These are phyloP conservation scores for Leishmania amazonensis DNA, from an alignment of 208 protist species.

Conservation along the genomic window DNA sequence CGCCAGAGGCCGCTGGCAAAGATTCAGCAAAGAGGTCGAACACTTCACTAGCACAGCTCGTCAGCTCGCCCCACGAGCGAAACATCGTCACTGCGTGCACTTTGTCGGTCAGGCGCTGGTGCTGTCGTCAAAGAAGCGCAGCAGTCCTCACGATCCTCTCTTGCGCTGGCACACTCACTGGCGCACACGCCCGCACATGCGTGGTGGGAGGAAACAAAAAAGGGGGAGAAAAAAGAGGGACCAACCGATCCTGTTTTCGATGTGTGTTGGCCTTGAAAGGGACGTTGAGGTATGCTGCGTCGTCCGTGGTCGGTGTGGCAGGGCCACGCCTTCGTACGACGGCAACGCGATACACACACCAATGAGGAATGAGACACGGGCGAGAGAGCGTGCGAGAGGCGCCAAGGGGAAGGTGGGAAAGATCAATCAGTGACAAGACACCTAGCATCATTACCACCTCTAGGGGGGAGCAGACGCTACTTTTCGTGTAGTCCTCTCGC, in stretches of 20 bases:
- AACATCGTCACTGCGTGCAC: slow-evolving; percentile 36
- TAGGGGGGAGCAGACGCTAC: neutral
- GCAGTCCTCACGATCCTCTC: neutral
- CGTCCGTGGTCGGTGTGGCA: neutral
- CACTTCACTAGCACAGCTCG: slow-evolving; percentile 41
- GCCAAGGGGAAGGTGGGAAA: neutral
- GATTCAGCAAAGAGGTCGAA: slow-evolving; percentile 42
- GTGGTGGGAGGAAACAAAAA: neutral
- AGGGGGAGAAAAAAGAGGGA: neutral
- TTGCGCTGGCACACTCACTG: neutral
- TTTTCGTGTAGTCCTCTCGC: neutral
- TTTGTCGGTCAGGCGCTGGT: neutral
- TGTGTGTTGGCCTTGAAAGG: too few relatives aligned
- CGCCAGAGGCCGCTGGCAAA: neutral
- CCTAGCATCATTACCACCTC: too few relatives aligned
- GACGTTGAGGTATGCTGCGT: neutral
- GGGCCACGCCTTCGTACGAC: neutral
- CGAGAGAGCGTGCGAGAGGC: neutral
- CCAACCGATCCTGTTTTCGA: neutral
- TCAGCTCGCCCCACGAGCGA: slow-evolving; percentile 53
- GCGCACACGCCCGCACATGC: neutral
- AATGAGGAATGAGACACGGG: neutral
- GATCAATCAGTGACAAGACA: neutral
- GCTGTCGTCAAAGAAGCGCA: neutral
- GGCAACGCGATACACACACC: neutral